Conservation (phyloP, 2,329 filamentous ascomycete genomes). For the Biscogniauxia marginata region DNA sequence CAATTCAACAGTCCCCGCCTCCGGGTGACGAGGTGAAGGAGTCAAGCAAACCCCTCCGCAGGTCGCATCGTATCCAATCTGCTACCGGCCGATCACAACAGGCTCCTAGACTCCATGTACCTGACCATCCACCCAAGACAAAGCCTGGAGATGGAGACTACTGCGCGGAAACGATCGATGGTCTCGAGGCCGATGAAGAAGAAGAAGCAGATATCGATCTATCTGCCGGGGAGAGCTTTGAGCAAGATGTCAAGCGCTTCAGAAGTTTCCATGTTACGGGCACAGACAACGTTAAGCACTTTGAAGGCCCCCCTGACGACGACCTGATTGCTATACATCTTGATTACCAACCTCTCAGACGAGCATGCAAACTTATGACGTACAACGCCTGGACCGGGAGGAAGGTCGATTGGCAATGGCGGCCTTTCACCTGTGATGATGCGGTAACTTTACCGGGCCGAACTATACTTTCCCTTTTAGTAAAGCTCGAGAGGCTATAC, state of each 20-base stretch:
- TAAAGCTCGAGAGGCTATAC: conserved; percentile 26
- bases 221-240: conserved; percentile 20
- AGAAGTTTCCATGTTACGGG: conserved; percentile 9
- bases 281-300: conserved; percentile 12
- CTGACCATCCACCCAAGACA: not conserved
- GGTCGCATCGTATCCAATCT: not conserved
- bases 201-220: conserved; percentile 8
- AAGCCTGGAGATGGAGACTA: not conserved
- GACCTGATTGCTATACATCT: conserved; percentile 20
- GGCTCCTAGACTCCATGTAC: not conserved
- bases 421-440: conserved; percentile 9
- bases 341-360: conserved; percentile 12
- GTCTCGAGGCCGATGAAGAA: conserved; percentile 11
- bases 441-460: conserved; percentile 18
- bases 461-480: conserved; percentile 18
- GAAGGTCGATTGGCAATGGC: conserved; percentile 18
- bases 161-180: conserved; percentile 8
- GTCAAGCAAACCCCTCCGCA: not conserved
- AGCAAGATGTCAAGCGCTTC: conserved; percentile 23
- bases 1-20: not conserved
- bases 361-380: conserved; percentile 20
- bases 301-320: conserved; percentile 19
- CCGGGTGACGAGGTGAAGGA: not conserved
- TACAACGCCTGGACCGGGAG: conserved; percentile 21
- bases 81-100: not conserved